These are phyloP conservation scores for Phialophora chinensis DNA, from an alignment of 2,329 filamentous ascomycete species.

Conservation along the genomic window DNA sequence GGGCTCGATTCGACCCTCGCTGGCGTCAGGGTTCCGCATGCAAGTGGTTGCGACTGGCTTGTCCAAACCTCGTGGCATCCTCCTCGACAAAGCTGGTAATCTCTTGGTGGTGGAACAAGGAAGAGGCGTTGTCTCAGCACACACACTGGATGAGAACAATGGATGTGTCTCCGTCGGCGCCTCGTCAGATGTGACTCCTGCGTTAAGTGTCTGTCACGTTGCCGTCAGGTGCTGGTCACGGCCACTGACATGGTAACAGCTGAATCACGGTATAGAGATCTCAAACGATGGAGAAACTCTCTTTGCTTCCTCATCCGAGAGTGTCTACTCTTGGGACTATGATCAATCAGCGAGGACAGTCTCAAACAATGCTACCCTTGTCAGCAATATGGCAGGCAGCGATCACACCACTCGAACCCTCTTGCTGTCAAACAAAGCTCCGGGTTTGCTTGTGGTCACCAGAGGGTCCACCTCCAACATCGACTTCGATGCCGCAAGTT, in stretches of 20 bases:
- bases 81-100: conserved; percentile 55
- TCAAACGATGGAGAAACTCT: conserved; percentile 57
- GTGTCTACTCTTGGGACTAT: conserved; percentile 71
- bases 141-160: conserved; percentile 48
- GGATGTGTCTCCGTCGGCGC: conserved; percentile 40
- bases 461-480: conserved; percentile 69
- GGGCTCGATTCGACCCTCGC: conserved; percentile 37
- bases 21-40: conserved; percentile 42
- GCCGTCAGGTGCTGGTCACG: background rate
- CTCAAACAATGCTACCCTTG: conserved; percentile 59
- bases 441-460: conserved; percentile 67
- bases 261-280: conserved; percentile 60
- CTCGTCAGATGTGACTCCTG: conserved; percentile 32
- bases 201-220: conserved; percentile 29
- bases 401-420: conserved; percentile 73
- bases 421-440: conserved; percentile 61
- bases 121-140: conserved; percentile 45
- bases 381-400: conserved; percentile 65
- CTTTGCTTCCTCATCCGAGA: conserved; percentile 62
- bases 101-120: conserved; percentile 57
- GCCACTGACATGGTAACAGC: conserved; percentile 31
- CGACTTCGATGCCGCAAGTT: conserved; percentile 60
- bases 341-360: conserved; percentile 56
- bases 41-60: conserved; percentile 56
- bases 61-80: conserved; percentile 53